Evolutionary conservation across 2,329 filamentous ascomycete genomes (phyloP).

Genomic region (Huntiella decipiens): DNA sequence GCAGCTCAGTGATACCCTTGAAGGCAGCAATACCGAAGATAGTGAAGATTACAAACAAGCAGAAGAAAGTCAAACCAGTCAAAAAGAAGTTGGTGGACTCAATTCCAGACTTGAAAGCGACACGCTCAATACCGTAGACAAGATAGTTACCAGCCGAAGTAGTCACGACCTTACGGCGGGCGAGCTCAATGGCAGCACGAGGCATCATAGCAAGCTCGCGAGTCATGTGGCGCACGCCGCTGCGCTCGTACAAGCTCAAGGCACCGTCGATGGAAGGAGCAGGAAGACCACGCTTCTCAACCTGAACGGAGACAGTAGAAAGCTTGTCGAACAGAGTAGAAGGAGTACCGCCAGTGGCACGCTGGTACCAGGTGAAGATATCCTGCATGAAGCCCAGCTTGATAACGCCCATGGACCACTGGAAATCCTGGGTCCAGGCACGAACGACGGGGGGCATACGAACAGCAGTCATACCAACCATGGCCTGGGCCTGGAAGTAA

Average conservation of each 20-base stretch:
- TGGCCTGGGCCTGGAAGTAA: slow-evolving; percentile 88
- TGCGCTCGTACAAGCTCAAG: slow-evolving; percentile 27
- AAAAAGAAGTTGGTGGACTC: slow-evolving; percentile 87
- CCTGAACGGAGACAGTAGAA: slow-evolving; percentile 59
- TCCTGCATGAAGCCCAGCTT: slow-evolving; percentile 68
- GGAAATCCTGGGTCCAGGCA: slow-evolving; percentile 92
- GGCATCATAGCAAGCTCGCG: slow-evolving; percentile 36
- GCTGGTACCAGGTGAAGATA: slow-evolving; percentile 90
- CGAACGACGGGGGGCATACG: slow-evolving; percentile 71
- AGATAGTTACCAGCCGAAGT: slow-evolving; percentile 35
- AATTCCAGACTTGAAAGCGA: slow-evolving; percentile 68
- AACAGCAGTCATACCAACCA: slow-evolving; percentile 70
- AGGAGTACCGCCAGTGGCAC: slow-evolving; percentile 72
- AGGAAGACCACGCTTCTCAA: slow-evolving; percentile 42
- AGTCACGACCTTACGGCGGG: slow-evolving; percentile 36
- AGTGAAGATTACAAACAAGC: slow-evolving; percentile 61
- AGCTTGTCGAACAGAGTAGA: slow-evolving; percentile 60
- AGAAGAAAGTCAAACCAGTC: slow-evolving; percentile 77
- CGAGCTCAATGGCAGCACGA: slow-evolving; percentile 23
- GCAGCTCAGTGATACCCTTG: slow-evolving; percentile 63
- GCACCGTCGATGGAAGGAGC: slow-evolving; percentile 13
- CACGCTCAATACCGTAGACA: slow-evolving; percentile 71
- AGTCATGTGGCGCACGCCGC: slow-evolving; percentile 21
- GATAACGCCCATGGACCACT: slow-evolving; percentile 97
- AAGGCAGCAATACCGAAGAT: slow-evolving; percentile 55